Evolutionary conservation across 305 asterid genomes (phyloP).

Genomic region (Solanum hybrid): DNA sequence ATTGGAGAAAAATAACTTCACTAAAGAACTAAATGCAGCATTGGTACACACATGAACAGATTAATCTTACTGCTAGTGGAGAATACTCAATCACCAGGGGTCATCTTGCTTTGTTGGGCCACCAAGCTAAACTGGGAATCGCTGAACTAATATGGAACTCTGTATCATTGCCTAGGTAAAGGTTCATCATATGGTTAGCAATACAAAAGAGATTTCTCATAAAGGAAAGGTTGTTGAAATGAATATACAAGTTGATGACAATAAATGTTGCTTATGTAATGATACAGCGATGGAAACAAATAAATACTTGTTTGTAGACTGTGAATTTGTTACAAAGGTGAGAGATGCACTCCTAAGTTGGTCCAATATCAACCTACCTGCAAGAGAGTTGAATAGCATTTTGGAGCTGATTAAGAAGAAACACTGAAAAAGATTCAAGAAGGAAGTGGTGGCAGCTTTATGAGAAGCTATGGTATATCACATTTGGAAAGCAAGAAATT

Average conservation of each 20-base stretch:
- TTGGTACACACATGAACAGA: too few species aligned
- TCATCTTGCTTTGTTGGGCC: neutral
- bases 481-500: too few species aligned
- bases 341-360: neutral
- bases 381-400: neutral
- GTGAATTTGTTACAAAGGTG: neutral
- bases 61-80: too few species aligned
- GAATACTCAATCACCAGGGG: neutral
- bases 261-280: neutral
- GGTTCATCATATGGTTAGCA: neutral
- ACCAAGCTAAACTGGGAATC: neutral
- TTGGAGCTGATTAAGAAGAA: neutral
- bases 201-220: neutral
- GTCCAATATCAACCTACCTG: neutral
- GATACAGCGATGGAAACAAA: neutral
- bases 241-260: neutral
- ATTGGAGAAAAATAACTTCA: too few species aligned
- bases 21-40: too few species aligned
- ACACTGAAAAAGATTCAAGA: neutral
- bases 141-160: neutral
- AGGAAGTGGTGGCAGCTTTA: neutral
- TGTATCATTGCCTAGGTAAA: neutral
- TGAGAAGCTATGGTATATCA: too few species aligned
- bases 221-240: neutral
- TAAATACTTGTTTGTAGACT: neutral